phyloP scores from a whole-genome alignment of 371 early-diverging fungal species.

The Mucor lusitanicus region DNA sequence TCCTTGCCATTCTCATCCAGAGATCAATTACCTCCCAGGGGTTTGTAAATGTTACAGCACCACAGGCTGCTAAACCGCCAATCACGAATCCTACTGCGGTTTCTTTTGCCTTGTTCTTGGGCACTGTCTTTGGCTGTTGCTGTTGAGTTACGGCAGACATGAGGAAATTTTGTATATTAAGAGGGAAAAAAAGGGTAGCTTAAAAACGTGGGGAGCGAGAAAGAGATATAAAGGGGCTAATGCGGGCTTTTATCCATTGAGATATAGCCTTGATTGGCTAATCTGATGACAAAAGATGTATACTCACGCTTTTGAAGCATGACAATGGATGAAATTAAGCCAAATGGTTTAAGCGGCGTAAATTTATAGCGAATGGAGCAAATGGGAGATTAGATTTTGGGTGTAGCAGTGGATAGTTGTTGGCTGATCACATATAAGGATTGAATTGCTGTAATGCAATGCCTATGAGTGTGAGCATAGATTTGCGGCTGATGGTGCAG shows the following conservation, averaged over 20 bases:
- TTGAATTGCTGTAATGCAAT: not conserved
- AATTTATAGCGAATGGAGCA: not conserved
- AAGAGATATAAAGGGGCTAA: no score
- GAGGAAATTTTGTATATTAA: not conserved
- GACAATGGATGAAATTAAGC: not conserved
- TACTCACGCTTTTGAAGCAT: not conserved
- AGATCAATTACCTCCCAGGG: constrained; percentile 77
- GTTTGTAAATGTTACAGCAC: constrained; percentile 94
- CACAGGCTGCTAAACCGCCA: constrained; percentile 84
- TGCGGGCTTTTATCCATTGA: not conserved
- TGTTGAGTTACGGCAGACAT: constrained; percentile 11
- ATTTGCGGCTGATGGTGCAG: no score
- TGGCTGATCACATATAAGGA: not conserved
- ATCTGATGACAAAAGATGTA: constrained; percentile 9
- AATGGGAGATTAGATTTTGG: no score
- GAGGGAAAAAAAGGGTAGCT: not conserved
- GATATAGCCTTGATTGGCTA: not conserved
- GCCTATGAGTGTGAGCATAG: no score
- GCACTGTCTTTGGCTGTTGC: not conserved
- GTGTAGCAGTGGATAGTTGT: not conserved
- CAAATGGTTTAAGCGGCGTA: constrained; percentile 3
- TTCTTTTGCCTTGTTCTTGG: constrained; percentile 27
- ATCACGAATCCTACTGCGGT: constrained; percentile 64
- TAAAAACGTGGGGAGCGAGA: not conserved
- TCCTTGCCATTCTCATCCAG: not conserved